Evolutionary conservation across 345 rosid genomes (phyloP), one percentile per base, ranked within the genome.

Genomic region (Viola odorata): DNA sequence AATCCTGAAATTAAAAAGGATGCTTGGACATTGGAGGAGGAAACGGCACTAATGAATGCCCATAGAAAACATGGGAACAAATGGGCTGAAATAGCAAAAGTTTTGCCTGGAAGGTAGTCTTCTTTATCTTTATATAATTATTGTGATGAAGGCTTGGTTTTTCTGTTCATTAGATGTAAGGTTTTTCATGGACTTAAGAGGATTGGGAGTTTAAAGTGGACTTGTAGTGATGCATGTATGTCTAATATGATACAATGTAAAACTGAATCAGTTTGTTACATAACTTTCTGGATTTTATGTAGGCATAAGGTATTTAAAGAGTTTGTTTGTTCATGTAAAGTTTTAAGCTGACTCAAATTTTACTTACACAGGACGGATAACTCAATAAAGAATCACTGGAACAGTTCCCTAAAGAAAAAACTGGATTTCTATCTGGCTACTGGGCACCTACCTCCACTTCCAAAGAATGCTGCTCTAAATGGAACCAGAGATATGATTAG

Each of bases 51-150:
- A 54, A 75, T 94, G 91, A 71, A 83, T 60, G 92, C 96, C 50
- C 99, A 94, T 81, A 70, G 63, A 41, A 47, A 62, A 14, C 72
- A 88, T 58, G 97, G 99, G 59, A 94, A 94, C 81, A 90, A 74
- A 74, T 94, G 99, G 99, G 99, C 99, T 70, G 95, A 91, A 77
- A 95, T 95, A 48, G 97, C 99, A 36, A 95, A 84, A 75, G 87
- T 85, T 70, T 78, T 95, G 66, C 91, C 89, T n/a, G 99, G 99
- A 81, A 95, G 99, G 99, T 95, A 81, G 41, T 54, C 47, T 45
- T 60, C 4, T 67, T 36, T 47, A 13, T 41, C 37, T 8, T 53
- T 23, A 23, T 23, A 51, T 23, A 49, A 60, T 32, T 39, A 15
- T 53, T 37, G 45, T 58, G 37, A 45, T 6, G 68, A 23, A 56